Percentiles rank a stretch among this genome's conserved stretches.
phyloP scores from a whole-genome alignment of 2,329 filamentous ascomycete species.

The Zasmidium angulare region DNA sequence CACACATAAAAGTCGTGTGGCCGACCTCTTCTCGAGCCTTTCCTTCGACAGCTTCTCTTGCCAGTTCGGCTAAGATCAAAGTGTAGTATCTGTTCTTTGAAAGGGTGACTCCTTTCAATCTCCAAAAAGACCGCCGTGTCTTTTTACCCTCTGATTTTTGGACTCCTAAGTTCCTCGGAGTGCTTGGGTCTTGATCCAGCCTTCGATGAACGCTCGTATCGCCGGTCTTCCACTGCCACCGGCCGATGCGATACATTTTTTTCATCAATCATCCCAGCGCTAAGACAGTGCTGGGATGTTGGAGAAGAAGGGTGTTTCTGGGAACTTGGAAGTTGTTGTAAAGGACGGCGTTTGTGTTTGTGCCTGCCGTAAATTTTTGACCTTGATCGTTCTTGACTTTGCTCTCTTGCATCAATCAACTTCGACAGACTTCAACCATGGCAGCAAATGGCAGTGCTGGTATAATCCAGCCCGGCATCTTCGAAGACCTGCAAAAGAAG shows the following conservation, averaged over 20 bases:
- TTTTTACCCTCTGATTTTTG: constrained; percentile 12
- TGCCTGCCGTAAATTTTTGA: neutral
- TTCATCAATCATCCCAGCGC: constrained; percentile 10
- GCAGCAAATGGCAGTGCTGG: constrained; percentile 34
- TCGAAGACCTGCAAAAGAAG: constrained; percentile 81
- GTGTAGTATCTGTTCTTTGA: constrained; percentile 23
- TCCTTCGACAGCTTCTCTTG: constrained; percentile 8
- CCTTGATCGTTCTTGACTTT: neutral
- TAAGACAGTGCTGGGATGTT: neutral
- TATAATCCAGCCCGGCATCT: constrained; percentile 56
- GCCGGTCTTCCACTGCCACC: constrained; percentile 17
- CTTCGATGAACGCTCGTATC: constrained; percentile 11
- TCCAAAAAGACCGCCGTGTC: neutral
- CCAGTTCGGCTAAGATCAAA: constrained; percentile 14
- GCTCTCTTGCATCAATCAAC: neutral
- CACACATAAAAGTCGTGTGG: neutral
- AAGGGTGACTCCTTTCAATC: constrained; percentile 14
- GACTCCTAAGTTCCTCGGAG: neutral
- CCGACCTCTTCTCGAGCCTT: neutral
- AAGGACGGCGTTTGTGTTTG: neutral
- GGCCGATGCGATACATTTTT: constrained; percentile 16
- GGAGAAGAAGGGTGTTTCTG: constrained; percentile 12
- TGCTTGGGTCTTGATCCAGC: constrained; percentile 14
- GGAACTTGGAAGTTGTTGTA: neutral
- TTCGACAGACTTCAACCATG: constrained; percentile 7